Conservation (phyloP, 2,329 filamentous ascomycete genomes). For the Xylariales sp. region DNA sequence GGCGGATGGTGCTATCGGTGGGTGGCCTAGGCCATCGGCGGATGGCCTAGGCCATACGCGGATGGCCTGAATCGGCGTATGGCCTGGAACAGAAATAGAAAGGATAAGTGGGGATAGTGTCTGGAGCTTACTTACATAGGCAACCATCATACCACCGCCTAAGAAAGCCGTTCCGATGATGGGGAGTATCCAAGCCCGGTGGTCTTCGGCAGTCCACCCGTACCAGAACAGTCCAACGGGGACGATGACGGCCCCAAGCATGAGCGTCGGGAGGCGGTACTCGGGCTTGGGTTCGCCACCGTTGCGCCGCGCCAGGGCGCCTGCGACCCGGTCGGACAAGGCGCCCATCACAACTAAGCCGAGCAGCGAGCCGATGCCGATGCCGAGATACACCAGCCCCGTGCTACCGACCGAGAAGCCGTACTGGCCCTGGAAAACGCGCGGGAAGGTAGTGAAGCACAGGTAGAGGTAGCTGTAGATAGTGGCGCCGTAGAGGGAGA, state of each 20-base stretch:
- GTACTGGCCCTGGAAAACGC: conserved; percentile 42
- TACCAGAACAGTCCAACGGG: conserved; percentile 27
- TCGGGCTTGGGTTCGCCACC: conserved; percentile 21
- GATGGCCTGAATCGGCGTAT: too few relatives aligned
- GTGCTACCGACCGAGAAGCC: conserved; percentile 40
- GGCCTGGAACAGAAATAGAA: too few relatives aligned
- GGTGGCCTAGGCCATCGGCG: too few relatives aligned
- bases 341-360: conserved; percentile 35
- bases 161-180: conserved; percentile 23
- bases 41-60: too few relatives aligned
- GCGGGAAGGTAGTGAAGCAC: conserved; percentile 48
- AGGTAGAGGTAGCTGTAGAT: conserved; percentile 49
- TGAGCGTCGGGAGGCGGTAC: conserved; percentile 20
- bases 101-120: too few relatives aligned
- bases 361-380: conserved; percentile 36
- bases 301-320: conserved; percentile 40
- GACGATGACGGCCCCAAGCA: conserved; percentile 17
- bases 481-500: conserved; percentile 47
- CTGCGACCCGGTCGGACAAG: conserved; percentile 39
- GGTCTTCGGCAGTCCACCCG: conserved; percentile 22
- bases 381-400: conserved; percentile 43
- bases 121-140: conserved; percentile 24
- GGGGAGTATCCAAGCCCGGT: conserved; percentile 24
- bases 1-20: too few relatives aligned
- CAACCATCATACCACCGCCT: conserved; percentile 15